Conservation (phyloP, 2,329 filamentous ascomycete genomes). For the Fusarium fracticaudum region DNA sequence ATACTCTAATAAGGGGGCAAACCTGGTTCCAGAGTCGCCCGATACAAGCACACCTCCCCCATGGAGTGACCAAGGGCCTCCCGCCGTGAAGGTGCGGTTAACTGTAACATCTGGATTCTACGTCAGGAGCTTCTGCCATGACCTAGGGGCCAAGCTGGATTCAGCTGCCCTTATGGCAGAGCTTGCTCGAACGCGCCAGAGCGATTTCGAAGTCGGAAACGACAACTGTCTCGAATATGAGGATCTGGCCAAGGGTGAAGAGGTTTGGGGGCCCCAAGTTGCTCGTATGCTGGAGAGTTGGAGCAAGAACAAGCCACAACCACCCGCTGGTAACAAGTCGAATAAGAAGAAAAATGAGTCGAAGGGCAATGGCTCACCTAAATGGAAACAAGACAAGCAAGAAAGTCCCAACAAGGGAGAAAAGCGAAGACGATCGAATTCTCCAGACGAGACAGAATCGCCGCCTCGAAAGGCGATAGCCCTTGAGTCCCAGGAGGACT, state of each 20-base stretch:
- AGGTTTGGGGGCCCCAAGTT: constrained; percentile 84
- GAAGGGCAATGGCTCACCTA: constrained; percentile 11
- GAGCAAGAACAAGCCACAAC: constrained; percentile 45
- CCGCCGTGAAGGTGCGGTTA: constrained; percentile 86
- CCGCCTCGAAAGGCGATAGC: constrained; percentile 46
- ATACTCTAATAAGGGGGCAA: constrained; percentile 56
- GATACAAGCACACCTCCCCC: constrained; percentile 61
- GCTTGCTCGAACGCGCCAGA: constrained; percentile 82
- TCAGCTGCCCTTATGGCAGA: constrained; percentile 89
- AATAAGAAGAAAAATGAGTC: constrained; percentile 33
- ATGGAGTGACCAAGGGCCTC: constrained; percentile 70
- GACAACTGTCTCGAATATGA: constrained; percentile 80
- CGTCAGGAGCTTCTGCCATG: constrained; percentile 91
- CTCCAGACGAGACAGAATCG: constrained; percentile 32
- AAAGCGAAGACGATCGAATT: constrained; percentile 47
- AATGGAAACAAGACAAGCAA: constrained; percentile 25
- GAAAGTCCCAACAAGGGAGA: constrained; percentile 30
- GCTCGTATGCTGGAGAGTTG: constrained; percentile 56
- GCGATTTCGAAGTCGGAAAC: constrained; percentile 76
- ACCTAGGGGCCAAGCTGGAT: constrained; percentile 83
- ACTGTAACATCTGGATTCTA: constrained; percentile 97
- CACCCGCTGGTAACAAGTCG: constrained; percentile 34
- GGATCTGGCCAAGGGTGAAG: constrained; percentile 79
- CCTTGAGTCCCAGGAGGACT: constrained; percentile 27
- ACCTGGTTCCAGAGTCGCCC: constrained; percentile 61